These are phyloP conservation scores for Hanseniaspora meyeri DNA, from an alignment of 805 yeast species.

Conservation along the genomic window DNA sequence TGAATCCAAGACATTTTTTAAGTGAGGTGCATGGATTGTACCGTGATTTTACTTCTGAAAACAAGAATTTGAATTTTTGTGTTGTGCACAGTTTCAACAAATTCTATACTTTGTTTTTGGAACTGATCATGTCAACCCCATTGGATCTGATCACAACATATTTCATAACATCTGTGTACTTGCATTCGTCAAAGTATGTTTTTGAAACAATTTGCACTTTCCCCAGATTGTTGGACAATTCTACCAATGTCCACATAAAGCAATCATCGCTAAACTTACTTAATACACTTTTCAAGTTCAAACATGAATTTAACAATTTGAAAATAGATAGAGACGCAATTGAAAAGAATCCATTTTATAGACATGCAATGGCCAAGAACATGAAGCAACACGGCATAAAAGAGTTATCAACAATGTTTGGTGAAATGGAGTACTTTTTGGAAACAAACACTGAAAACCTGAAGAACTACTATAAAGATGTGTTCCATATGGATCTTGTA, in stretches of 20 bases:
- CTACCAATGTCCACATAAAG: background rate
- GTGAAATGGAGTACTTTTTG: background rate
- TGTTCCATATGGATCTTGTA: slow-evolving; percentile 6
- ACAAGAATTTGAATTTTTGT: background rate
- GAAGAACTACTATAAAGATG: slow-evolving; percentile 25
- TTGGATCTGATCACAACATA: background rate
- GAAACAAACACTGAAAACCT: slow-evolving; percentile 16
- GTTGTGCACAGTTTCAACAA: slow-evolving; percentile 7
- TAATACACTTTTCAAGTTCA: background rate
- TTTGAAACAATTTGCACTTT: background rate
- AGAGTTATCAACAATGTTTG: background rate
- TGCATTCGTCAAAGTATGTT: background rate
- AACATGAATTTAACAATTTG: background rate
- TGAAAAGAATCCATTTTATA: slow-evolving; percentile 36
- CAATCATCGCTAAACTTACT: background rate
- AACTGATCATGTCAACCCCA: background rate
- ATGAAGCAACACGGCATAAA: background rate
- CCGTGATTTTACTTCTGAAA: background rate
- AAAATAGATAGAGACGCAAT: background rate
- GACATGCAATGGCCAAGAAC: slow-evolving; percentile 30
- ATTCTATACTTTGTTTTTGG: background rate
- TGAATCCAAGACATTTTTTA: background rate
- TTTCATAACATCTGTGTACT: background rate
- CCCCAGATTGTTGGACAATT: background rate
- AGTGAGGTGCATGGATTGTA: background rate